These are phyloP conservation scores for Azolla pinnata DNA, from an alignment of 75 land plant species.

Conservation along the genomic window DNA sequence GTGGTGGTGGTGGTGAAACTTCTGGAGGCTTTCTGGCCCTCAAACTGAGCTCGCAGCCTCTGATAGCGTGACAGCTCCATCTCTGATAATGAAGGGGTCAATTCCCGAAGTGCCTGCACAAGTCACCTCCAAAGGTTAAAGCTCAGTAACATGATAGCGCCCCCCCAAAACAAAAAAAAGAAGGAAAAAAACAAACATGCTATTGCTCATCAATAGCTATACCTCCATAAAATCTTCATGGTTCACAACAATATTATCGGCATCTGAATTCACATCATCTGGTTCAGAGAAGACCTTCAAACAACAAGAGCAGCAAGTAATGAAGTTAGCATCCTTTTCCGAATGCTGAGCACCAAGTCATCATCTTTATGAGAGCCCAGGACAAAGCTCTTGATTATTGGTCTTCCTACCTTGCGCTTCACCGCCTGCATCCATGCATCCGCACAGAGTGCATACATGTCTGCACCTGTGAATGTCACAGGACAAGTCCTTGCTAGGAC, in stretches of 20 bases:
- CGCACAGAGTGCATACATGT: conserved; percentile 93
- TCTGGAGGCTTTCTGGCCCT: conserved; percentile 45
- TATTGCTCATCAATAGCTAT: not conserved
- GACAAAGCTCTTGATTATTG: too few species aligned
- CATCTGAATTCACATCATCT: conserved; percentile 1
- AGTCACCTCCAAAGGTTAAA: not conserved
- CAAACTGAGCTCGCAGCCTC: conserved; percentile 53
- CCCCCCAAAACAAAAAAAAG: too few species aligned
- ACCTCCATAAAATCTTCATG: conserved; percentile 79
- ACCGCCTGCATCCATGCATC: conserved; percentile 96
- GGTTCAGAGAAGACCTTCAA: not conserved
- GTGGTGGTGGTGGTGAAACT: not conserved
- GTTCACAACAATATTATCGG: conserved; percentile 38
- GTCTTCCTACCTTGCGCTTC: conserved; percentile 88
- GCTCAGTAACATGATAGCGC: not conserved
- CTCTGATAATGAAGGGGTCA: conserved; percentile 78
- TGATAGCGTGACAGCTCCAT: conserved; percentile 75
- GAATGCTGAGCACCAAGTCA: too few species aligned
- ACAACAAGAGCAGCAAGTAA: too few species aligned
- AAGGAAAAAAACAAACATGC: too few species aligned
- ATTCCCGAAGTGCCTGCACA: conserved; percentile 63
- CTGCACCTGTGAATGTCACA: conserved; percentile 92
- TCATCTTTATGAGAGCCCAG: too few species aligned
- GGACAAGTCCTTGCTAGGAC: conserved; percentile 66
- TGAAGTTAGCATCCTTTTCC: too few species aligned